These are phyloP conservation scores for Ophiocordyceps robertsii DNA, from an alignment of 2,329 filamentous ascomycete species.

Conservation along the genomic window DNA sequence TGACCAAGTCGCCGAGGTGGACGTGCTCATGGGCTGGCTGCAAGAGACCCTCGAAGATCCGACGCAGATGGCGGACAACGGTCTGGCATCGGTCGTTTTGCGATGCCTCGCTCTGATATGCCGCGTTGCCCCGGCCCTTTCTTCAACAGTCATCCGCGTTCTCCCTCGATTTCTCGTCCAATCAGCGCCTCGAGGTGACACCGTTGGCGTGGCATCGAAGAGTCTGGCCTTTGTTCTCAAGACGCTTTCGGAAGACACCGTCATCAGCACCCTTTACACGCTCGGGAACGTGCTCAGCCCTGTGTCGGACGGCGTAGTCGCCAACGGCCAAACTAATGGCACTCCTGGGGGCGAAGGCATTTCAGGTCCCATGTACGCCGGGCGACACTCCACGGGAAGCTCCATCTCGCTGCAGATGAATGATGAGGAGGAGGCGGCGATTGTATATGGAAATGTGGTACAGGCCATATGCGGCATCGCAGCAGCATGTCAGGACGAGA, in stretches of 20 bases:
- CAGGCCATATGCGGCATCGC: constrained; percentile 90
- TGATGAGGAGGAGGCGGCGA: constrained; percentile 65
- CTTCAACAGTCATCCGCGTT: constrained; percentile 62
- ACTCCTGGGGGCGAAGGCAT: constrained; percentile 24
- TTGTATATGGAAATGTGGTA: constrained; percentile 80
- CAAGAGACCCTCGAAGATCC: constrained; percentile 69
- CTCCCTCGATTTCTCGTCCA: constrained; percentile 84
- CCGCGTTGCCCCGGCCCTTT: constrained; percentile 57
- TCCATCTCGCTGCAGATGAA: constrained; percentile 64
- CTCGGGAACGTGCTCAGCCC: constrained; percentile 91
- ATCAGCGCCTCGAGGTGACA: constrained; percentile 54
- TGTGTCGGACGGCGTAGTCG: constrained; percentile 39
- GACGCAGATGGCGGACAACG: constrained; percentile 68
- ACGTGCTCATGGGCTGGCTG: constrained; percentile 71
- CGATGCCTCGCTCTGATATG: constrained; percentile 74
- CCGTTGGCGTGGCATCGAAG: constrained; percentile 65
- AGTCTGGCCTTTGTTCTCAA: constrained; percentile 73
- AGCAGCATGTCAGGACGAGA: constrained; percentile 66
- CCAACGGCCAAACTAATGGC: constrained; percentile 36
- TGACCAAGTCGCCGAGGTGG: constrained; percentile 66
- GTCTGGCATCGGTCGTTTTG: constrained; percentile 64
- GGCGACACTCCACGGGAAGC: constrained; percentile 53
- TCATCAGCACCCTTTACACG: constrained; percentile 91
- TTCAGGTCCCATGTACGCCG: constrained; percentile 32
- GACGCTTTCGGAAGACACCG: constrained; percentile 75